These are phyloP conservation scores for Amanita exitialis DNA, from an alignment of 768 basidiomycete genomes.

Conservation along the genomic window DNA sequence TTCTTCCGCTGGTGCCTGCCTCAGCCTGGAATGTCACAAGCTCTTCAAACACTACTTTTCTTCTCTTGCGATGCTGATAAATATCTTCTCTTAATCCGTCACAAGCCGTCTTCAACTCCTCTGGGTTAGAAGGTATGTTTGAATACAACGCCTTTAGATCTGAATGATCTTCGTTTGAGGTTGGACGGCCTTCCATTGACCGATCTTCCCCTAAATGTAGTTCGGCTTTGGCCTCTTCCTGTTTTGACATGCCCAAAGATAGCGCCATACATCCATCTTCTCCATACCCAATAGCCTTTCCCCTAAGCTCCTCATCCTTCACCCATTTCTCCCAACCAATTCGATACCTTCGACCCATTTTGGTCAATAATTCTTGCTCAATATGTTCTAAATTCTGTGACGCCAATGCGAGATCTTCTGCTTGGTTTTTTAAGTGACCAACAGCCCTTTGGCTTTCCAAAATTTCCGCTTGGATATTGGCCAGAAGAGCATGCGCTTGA, in stretches of 20 bases:
- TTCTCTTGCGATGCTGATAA: conserved; percentile 50
- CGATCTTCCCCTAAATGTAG: conserved; percentile 31
- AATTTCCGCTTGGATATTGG: conserved; percentile 85
- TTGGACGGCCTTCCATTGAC: background rate
- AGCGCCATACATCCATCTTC: conserved; percentile 46
- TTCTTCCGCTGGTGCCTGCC: conserved; percentile 81
- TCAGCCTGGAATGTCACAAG: conserved; percentile 79
- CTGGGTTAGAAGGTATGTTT: conserved; percentile 47
- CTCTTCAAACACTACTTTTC: conserved; percentile 64
- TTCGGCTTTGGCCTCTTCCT: conserved; percentile 31
- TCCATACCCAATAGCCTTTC: conserved; percentile 54
- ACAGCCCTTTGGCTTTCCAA: conserved; percentile 75
- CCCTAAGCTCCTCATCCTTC: conserved; percentile 73
- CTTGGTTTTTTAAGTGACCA: conserved; percentile 54
- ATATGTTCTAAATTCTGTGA: conserved; percentile 49
- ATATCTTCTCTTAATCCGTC: conserved; percentile 58
- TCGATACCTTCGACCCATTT: conserved; percentile 77
- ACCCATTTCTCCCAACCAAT: conserved; percentile 93
- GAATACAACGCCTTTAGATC: conserved; percentile 54
- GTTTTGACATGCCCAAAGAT: conserved; percentile 32
- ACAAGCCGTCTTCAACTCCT: conserved; percentile 43
- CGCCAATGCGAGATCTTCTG: conserved; percentile 54
- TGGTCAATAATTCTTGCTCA: conserved; percentile 54
- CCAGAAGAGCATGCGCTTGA: conserved; percentile 80
- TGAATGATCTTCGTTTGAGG: conserved; percentile 39